Base-by-base conservation (phyloP, 2,329 filamentous ascomycete genomes). In the Seiridium unicorne region DNA sequence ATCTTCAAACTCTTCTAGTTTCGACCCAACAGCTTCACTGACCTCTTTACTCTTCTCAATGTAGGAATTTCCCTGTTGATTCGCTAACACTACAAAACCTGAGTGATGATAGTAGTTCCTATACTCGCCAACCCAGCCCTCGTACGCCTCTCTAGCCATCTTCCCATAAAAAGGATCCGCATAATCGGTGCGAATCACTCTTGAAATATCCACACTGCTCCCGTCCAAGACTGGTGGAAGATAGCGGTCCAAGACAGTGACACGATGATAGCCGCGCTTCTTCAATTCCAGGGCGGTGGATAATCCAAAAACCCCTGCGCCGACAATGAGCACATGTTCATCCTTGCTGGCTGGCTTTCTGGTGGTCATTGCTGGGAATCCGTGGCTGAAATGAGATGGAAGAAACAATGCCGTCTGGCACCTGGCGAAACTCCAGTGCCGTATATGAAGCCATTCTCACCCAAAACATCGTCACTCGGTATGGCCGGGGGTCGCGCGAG, bases 201-300 rank as follows among this genome's bases (percentile, higher is more conserved):
- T 31, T 38, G 51, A 55, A 32, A 55, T 44, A 44, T 55, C 51
- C n/a, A 55, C 51, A 34, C 51, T 55, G 36, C 51, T 55, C 4
- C 51, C 51, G 31, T 55, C 51, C 18, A 44, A 36, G 8, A 55
- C 51, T 11, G 51, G 51, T 5, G 51, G 51, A 4, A 55, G 18
- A 34, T 55, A 38, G 3, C 51, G 51, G 65, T 84, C 81, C 38
- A 84, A 72, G 7, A 84, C 74, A 5, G 74, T 81, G 34, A 83
- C 71, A 60, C 79, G 72, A 6, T 18, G 72, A 65, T 82, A 84
- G 3, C 81, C 81, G 10, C 77, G 67, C 53, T 71, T 68, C 7
- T 73, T 74, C 7, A 81, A 72, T 63, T 79, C 75, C 32, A 80
- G 64, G 1, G 79, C 79, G 8, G 76, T 79, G 60, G 72, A 61